These are phyloP conservation scores for Tranzscheliella williamsii DNA, from an alignment of 1,284 basidiomycete genomes.

Conservation along the genomic window DNA sequence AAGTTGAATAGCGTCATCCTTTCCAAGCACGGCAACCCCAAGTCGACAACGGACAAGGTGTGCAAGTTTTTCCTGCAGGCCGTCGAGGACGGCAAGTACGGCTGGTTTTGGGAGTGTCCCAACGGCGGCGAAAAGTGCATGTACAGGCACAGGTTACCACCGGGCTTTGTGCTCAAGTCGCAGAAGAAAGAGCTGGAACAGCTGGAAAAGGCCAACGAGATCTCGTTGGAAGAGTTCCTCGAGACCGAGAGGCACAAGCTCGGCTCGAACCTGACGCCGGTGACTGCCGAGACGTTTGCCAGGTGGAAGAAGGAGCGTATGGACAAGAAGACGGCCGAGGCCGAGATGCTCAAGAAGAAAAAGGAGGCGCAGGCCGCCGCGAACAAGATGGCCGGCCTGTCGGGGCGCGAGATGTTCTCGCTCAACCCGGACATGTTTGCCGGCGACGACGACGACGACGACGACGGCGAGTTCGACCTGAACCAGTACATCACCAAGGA, in stretches of 20 bases:
- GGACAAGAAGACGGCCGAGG: slow-evolving; percentile 73
- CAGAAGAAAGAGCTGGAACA: slow-evolving; percentile 69
- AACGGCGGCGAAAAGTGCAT: slow-evolving; percentile 75
- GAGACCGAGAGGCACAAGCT: slow-evolving; percentile 90
- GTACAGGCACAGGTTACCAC: slow-evolving; percentile 92
- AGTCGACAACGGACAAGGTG: slow-evolving; percentile 88
- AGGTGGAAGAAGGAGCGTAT: slow-evolving; percentile 77
- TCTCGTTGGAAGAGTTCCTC: slow-evolving; percentile 94
- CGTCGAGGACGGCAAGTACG: slow-evolving; percentile 87
- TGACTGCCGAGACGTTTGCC: slow-evolving; percentile 90
- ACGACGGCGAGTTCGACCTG: slow-evolving; percentile 49
- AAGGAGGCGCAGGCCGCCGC: slow-evolving; percentile 83
- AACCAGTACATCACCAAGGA: slow-evolving; percentile 48
- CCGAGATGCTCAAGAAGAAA: slow-evolving; percentile 84
- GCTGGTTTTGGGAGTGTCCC: slow-evolving; percentile 78
- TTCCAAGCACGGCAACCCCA: slow-evolving; percentile 86
- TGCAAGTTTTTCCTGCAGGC: slow-evolving; percentile 97
- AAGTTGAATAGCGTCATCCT: slow-evolving; percentile 84
- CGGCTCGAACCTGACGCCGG: slow-evolving; percentile 76
- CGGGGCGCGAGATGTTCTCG: slow-evolving; percentile 86
- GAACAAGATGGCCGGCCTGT: slow-evolving; percentile 91
- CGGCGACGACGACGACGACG: slow-evolving; percentile 66
- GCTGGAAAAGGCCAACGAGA: slow-evolving; percentile 78
- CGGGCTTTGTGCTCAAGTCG: slow-evolving; percentile 81
- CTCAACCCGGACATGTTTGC: slow-evolving; percentile 95